Conservation (phyloP, 768 basidiomycete species). For the Tubosaeta sp. region DNA sequence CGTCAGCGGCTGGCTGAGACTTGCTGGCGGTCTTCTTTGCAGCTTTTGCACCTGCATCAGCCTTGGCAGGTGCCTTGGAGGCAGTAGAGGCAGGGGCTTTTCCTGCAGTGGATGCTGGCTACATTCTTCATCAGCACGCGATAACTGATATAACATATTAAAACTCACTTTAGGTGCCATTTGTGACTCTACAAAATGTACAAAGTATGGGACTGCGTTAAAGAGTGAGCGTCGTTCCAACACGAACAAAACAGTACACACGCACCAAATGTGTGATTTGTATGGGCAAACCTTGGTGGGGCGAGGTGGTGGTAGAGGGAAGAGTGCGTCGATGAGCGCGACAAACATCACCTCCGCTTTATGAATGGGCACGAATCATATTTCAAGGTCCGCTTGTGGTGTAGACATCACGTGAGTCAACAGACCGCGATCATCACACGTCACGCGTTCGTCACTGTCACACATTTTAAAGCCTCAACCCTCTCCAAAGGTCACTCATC, state of each 20-base stretch:
- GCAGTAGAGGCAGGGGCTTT: conserved; percentile 66
- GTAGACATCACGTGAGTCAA: conserved; percentile 31
- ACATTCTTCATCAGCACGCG: conserved; percentile 8
- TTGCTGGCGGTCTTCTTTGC: conserved; percentile 77
- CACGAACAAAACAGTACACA: background rate
- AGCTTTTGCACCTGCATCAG: conserved; percentile 54
- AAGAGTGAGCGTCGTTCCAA: conserved; percentile 12
- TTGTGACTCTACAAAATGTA: conserved; percentile 30
- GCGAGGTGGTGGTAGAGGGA: conserved; percentile 28
- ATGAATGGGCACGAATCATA: conserved; percentile 30
- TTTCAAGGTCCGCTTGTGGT: conserved; percentile 33
- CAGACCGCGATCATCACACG: conserved; percentile 34
- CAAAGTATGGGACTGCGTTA: conserved; percentile 26
- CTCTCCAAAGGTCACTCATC: too few species aligned
- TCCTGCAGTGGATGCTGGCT: conserved; percentile 57
- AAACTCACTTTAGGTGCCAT: conserved; percentile 37
- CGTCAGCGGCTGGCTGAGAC: conserved; percentile 54
- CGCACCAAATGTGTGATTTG: conserved; percentile 25
- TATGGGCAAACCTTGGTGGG: conserved; percentile 11
- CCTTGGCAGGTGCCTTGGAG: conserved; percentile 64
- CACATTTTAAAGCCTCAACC: conserved; percentile 9
- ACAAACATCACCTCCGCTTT: conserved; percentile 26
- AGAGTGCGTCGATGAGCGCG: conserved; percentile 27
- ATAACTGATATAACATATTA: conserved; percentile 3
- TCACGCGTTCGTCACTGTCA: conserved; percentile 33